Percentiles rank a stretch among this genome's conserved stretches.
These are phyloP conservation scores for Cymbopogon citratus DNA, from an alignment of 176 grass and related monocot species.

Conservation along the genomic window DNA sequence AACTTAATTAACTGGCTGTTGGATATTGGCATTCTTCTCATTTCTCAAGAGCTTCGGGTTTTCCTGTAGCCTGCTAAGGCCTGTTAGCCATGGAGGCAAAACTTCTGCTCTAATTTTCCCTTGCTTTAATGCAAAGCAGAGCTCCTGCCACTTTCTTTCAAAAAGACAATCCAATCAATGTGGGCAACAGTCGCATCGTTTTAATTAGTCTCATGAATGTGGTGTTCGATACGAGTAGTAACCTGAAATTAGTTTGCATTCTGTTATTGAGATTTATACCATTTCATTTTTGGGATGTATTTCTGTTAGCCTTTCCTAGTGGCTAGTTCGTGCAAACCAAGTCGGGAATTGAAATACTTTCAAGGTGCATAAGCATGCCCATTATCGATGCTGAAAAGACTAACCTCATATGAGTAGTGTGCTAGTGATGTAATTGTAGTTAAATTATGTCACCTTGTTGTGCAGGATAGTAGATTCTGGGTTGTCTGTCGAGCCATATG, in stretches of 20 bases:
- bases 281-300: background rate
- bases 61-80: too few relatives aligned
- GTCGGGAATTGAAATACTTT: background rate
- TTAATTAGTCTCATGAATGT: background rate
- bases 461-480: conserved; percentile 51
- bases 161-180: background rate
- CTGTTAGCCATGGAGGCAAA: too few relatives aligned
- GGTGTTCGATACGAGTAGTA: background rate
- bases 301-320: background rate
- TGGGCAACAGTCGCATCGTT: background rate
- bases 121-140: too few relatives aligned
- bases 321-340: background rate
- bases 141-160: too few relatives aligned
- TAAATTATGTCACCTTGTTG: background rate
- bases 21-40: background rate
- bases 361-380: too few relatives aligned
- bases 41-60: too few relatives aligned
- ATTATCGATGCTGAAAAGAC: too few relatives aligned
- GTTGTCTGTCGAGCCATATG: conserved; percentile 67
- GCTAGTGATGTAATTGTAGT: too few relatives aligned
- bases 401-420: too few relatives aligned
- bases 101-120: too few relatives aligned
- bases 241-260: background rate
- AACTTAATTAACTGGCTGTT: too few relatives aligned
- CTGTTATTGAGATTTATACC: background rate